Percentiles rank a stretch among this genome's conserved stretches.
phyloP scores from a whole-genome alignment of 2,329 filamentous ascomycete genomes.

The Diplodia sapinea region DNA sequence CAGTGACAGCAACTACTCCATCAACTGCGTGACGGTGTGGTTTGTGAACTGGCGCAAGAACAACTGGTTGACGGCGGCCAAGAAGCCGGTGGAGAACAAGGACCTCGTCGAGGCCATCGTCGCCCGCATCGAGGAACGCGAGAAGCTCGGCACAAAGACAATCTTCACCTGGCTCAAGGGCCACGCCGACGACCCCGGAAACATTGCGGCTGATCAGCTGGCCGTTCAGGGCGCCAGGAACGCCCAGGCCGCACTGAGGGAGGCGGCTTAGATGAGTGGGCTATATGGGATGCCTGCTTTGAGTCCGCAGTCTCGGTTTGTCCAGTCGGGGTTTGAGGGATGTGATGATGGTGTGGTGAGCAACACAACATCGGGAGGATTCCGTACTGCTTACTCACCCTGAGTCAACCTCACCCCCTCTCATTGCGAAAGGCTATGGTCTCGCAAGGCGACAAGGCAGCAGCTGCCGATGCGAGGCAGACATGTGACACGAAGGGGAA shows the following conservation, averaged over 20 bases:
- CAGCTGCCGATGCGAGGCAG: not conserved
- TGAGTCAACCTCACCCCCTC: not conserved
- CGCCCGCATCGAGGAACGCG: conserved; percentile 71
- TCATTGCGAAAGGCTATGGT: not conserved
- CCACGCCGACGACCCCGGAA: conserved; percentile 74
- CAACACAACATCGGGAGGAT: not conserved
- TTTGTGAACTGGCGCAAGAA: conserved; percentile 76
- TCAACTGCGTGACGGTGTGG: conserved; percentile 89
- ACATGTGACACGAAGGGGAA: not conserved
- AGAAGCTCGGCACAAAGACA: conserved; percentile 63
- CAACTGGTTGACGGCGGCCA: conserved; percentile 75
- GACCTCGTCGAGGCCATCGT: conserved; percentile 80
- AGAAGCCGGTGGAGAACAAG: conserved; percentile 80
- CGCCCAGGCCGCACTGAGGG: conserved; percentile 34
- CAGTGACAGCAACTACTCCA: conserved; percentile 90
- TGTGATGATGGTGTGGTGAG: not conserved
- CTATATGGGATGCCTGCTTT: not conserved
- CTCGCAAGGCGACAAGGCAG: conserved; percentile 7
- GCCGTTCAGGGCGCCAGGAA: conserved; percentile 70
- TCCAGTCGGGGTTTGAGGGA: not conserved
- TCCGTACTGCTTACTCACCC: conserved; percentile 3
- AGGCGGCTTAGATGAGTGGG: not conserved
- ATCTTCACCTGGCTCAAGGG: conserved; percentile 90
- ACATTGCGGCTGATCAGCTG: conserved; percentile 78
- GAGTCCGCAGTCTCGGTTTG: too few relatives aligned